Base-by-base conservation (phyloP, 1,284 basidiomycete genomes). In the Phellinidium pouzarii region DNA sequence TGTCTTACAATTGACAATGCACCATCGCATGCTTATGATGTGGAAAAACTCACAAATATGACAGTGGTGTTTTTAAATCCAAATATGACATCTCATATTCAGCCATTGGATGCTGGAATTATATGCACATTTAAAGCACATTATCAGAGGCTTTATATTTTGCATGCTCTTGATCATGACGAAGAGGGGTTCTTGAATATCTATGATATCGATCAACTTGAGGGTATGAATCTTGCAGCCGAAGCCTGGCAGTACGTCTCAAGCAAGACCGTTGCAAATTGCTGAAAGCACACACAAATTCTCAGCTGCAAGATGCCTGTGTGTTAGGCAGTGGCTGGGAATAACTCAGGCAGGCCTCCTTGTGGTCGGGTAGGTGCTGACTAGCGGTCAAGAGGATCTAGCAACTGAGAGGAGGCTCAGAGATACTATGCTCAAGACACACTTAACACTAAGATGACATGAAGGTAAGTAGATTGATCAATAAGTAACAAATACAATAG, bases 201-300 rank as follows among this genome's bases (percentile, higher is more conserved):
- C 14, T 50, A 50, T 22, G 9, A 14, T 12, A 42, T 50, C 17
- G 20, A 52, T 40, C 50, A 52, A 25, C 42, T 52, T 9, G 19
- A 52, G 22, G 50, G 27, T 12, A 52, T 52, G 50, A 19, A 27
- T 44, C 26, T 52, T 12, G 26, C 19, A 2, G 26, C n/a, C 5
- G 31, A 44, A 23, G 50, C 50, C 4, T 52, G 34, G 44, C n/a
- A 5, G 23, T n/a, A 37, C n/a, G 31, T 52, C 23, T 44, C 42
- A 8, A 17, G 17, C 17, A 7, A 14, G 11, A 52, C 50, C 23
- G 19, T 52, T 19, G 12, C 31, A 44, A 52, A 52, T 29, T 52
- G 50, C 36, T 52, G 50, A 43, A 45, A 52, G 17, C 50, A 52
- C 37, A 31, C 50, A 7, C 29, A 36, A n/a, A 52, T 52, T 19